These are phyloP conservation scores for Pseudotulostoma volvatum DNA, from an alignment of 495 filamentous ascomycete genomes.

Conservation along the genomic window DNA sequence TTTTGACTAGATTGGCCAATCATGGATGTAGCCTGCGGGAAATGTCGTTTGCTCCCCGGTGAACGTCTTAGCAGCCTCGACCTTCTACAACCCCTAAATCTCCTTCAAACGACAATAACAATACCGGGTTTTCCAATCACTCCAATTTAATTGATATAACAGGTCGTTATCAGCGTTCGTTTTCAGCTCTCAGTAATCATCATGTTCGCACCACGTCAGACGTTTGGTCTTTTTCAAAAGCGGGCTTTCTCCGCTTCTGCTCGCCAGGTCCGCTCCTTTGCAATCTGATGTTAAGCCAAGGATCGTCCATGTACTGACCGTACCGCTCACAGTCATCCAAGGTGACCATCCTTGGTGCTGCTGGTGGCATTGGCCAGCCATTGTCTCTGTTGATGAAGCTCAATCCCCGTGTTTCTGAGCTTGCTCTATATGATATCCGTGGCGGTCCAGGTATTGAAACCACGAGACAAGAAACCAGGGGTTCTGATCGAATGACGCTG, in stretches of 20 bases:
- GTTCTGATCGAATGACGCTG: too few species aligned
- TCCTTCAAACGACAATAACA: too few species aligned
- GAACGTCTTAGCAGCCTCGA: too few species aligned
- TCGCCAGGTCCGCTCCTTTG: slow-evolving; percentile 49
- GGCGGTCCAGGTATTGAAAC: slow-evolving; percentile 88
- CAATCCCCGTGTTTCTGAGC: slow-evolving; percentile 81
- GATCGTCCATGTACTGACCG: slow-evolving; percentile 17
- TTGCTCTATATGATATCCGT: slow-evolving; percentile 94
- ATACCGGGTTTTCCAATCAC: too few species aligned
- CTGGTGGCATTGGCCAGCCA: slow-evolving; percentile 96
- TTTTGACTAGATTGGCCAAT: too few species aligned
- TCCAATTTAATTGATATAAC: too few species aligned
- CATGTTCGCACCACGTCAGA: slow-evolving; percentile 66
- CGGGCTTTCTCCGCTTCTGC: slow-evolving; percentile 90
- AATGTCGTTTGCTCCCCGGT: too few species aligned
- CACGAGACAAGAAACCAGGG: too few species aligned
- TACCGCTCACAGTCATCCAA: slow-evolving; percentile 59
- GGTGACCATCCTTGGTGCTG: slow-evolving; percentile 89
- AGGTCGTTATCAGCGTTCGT: too few species aligned
- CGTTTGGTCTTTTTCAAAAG: slow-evolving; percentile 59
- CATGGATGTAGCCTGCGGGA: too few species aligned
- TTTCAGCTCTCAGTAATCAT: too few species aligned
- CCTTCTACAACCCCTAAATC: too few species aligned
- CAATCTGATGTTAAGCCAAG: slow-evolving; percentile 1
- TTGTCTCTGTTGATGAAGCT: slow-evolving; percentile 95